A percentile compares a stretch with the other conserved stretches of the same genome.
phyloP scores from a whole-genome alignment of 2,329 filamentous ascomycete species.

The Colletotrichum tropicale region DNA sequence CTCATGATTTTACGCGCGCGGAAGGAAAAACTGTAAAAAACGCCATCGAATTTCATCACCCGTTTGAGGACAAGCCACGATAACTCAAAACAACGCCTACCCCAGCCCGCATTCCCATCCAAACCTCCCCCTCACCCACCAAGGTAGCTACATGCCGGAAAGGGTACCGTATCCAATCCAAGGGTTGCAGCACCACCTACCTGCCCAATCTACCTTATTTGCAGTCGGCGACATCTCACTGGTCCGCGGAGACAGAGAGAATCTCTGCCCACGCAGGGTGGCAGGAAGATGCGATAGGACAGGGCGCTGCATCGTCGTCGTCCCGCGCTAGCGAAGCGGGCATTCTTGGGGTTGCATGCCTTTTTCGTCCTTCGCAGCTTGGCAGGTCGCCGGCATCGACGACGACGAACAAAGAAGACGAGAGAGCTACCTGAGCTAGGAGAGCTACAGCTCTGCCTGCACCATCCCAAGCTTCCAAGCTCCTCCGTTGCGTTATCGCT shows the following conservation, averaged over 20 bases:
- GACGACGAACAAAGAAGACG: not conserved
- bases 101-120: not conserved
- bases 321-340: not conserved
- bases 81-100: not conserved
- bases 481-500: not conserved
- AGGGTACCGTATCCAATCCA: not conserved
- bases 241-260: not conserved
- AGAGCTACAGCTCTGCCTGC: not conserved
- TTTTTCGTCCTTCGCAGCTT: not conserved
- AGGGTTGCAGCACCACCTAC: not conserved
- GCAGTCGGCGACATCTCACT: not conserved
- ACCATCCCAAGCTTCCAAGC: not conserved
- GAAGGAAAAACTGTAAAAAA: not conserved
- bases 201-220: not conserved
- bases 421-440: not conserved
- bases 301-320: not conserved
- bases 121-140: not conserved
- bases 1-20: not conserved
- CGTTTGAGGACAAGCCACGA: not conserved
- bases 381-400: not conserved
- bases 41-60: not conserved
- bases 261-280: not conserved
- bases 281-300: not conserved
- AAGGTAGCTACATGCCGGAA: not conserved
- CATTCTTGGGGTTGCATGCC: not conserved